phyloP scores from a whole-genome alignment of 2,329 filamentous ascomycete genomes.

The Chalaropsis thielavioides region DNA sequence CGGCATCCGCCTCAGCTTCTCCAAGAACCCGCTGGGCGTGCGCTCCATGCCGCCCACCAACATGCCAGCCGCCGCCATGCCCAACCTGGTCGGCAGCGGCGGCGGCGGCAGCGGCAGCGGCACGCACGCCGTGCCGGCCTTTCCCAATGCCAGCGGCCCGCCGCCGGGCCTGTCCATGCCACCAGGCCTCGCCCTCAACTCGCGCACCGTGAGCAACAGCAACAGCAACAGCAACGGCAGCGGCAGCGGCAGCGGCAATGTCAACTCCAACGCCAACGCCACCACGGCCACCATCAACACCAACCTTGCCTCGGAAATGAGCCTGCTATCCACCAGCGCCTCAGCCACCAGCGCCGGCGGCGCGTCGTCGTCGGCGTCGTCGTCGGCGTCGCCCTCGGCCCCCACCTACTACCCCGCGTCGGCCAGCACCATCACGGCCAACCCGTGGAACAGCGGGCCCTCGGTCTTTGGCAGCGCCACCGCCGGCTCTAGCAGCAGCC shows the following conservation, averaged over 20 bases:
- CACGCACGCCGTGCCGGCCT: slow-evolving; percentile 41
- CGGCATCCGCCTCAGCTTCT: slow-evolving; percentile 89
- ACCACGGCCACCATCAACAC: slow-evolving; percentile 19
- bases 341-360: background rate
- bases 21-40: slow-evolving; percentile 90
- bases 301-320: slow-evolving; percentile 16
- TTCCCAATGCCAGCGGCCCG: slow-evolving; percentile 56
- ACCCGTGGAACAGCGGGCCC: slow-evolving; percentile 15
- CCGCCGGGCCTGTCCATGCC: slow-evolving; percentile 69
- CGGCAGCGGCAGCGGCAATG: slow-evolving; percentile 1
- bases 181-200: slow-evolving; percentile 43
- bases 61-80: slow-evolving; percentile 14
- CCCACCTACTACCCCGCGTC: slow-evolving; percentile 14
- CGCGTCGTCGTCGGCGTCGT: background rate
- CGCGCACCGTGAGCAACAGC: slow-evolving; percentile 1
- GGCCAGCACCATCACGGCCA: slow-evolving; percentile 7
- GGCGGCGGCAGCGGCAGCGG: no score
- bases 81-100: no score
- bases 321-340: slow-evolving; percentile 20
- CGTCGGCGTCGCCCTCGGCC: slow-evolving; percentile 4
- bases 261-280: background rate
- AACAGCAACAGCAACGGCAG: background rate
- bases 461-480: background rate
- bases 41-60: slow-evolving; percentile 50
- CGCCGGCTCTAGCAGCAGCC: slow-evolving; percentile 8